phyloP scores from a whole-genome alignment of 108 stramenopile species.

The Seminavis robusta region DNA sequence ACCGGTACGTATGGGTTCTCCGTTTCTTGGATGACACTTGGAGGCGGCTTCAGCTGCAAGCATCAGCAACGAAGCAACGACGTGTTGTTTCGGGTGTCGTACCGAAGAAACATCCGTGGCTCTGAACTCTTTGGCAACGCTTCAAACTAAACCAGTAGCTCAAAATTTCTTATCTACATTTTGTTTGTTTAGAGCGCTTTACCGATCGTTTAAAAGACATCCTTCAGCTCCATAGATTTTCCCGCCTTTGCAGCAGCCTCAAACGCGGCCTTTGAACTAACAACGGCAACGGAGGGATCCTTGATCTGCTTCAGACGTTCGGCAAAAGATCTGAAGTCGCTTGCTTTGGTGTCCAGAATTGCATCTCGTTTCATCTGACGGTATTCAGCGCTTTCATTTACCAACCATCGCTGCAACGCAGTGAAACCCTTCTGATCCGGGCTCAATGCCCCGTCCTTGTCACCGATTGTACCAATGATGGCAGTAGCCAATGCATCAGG shows the following conservation, averaged over 20 bases:
- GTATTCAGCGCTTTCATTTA: slow-evolving; percentile 74
- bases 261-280: slow-evolving; percentile 86
- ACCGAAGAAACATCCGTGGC: too few species aligned
- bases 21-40: too few species aligned
- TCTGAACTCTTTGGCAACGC: too few species aligned
- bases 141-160: too few species aligned
- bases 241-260: slow-evolving; percentile 80
- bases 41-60: too few species aligned
- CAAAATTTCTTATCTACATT: too few species aligned
- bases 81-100: too few species aligned
- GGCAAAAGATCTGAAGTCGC: slow-evolving; percentile 88
- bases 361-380: slow-evolving; percentile 87
- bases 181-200: too few species aligned
- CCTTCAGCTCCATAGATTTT: slow-evolving; percentile 56
- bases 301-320: slow-evolving; percentile 78
- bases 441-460: slow-evolving; percentile 90
- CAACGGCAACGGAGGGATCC: slow-evolving; percentile 79
- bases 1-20: too few species aligned
- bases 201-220: slow-evolving; percentile 36
- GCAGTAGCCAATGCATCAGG: slow-evolving; percentile 79
- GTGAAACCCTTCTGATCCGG: slow-evolving; percentile 85
- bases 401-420: slow-evolving; percentile 78
- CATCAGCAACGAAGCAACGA: too few species aligned
- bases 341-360: slow-evolving; percentile 82
- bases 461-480: slow-evolving; percentile 91